A percentile compares a stretch with the other conserved stretches of the same genome.
Evolutionary conservation across 495 filamentous ascomycete genomes (phyloP).

Genomic region (Neurospora terricola): DNA sequence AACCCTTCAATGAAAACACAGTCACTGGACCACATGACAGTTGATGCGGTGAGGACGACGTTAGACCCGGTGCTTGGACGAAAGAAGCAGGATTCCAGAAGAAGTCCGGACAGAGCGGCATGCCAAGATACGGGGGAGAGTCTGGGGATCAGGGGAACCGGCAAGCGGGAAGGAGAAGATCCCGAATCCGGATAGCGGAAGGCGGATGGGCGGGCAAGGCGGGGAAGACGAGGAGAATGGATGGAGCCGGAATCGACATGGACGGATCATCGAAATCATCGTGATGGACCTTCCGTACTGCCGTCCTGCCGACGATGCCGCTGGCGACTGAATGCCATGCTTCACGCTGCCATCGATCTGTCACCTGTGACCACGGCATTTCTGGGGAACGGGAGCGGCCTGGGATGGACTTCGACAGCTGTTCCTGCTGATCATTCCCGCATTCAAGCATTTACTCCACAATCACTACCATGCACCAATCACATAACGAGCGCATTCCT

Average conservation of each 20-base stretch:
- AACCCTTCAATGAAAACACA: background rate
- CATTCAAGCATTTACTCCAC: background rate
- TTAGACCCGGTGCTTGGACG: background rate
- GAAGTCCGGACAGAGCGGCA: background rate
- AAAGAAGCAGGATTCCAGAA: slow-evolving; percentile 2
- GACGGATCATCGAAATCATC: background rate
- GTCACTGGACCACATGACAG: background rate
- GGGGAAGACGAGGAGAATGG: background rate
- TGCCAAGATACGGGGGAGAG: background rate
- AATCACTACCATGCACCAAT: background rate
- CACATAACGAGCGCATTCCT: background rate
- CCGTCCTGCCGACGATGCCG: background rate
- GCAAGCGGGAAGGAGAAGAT: background rate
- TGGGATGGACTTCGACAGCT: background rate
- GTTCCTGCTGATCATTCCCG: background rate
- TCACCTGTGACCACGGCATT: background rate
- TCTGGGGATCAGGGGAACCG: background rate
- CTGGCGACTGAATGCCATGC: background rate
- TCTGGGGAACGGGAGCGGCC: background rate
- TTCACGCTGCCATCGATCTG: background rate
- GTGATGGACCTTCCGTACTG: background rate
- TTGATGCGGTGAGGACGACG: background rate
- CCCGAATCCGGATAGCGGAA: background rate
- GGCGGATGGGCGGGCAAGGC: background rate
- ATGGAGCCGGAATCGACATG: background rate